Base-by-base conservation (phyloP, 768 basidiomycete genomes). In the Lactifluus volemus region DNA sequence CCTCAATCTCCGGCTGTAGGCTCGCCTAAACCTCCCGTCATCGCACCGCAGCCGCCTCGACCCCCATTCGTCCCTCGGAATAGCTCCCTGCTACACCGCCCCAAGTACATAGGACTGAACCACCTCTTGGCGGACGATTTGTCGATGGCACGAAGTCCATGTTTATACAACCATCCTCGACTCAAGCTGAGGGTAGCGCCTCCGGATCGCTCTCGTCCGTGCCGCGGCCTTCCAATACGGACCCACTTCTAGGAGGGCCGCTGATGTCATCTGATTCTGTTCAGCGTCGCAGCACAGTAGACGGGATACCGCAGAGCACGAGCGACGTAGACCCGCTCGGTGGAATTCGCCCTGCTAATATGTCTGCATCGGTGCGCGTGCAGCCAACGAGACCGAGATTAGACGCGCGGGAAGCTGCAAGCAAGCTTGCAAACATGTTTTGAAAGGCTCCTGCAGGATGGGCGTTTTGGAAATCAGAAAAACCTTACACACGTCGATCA, bases 401-500 rank as follows among this genome's bases (percentile, higher is more conserved):
- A 67, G 94, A 97, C 70, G 86, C 92, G 10, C 78, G 86, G 68
- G 86, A 91, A 68, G 90, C 90, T 14, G 92, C 90, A 19, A 89
- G 89, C 70, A 94, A 93, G 71, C 79, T 94, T 59, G 92, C 91
- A 7, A 95, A 93, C 69, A 88, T 90, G 86, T 89, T 91, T 70
- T 91, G 75, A 69, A 25, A 39, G 17, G 21, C 47, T 42, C 47
- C 50, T 52, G 29, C 19, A 19, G 34, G 39, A 50, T 55, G 47
- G 49, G n/a, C 39, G n/a, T 38, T 39, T 19, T 41, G 32, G 52
- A 38, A 51, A 53, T 32, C 15, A 29, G 50, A 61, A 49, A 45
- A 21, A 39, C 34, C 41, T 44, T 56, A 64, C 49, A 41, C 49
- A 64, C 60, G 47, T 45, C 29, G 32, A 42, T n/a, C 32, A 19